Evolutionary conservation across 805 yeast species (phyloP), one percentile per base, ranked within the genome.

Genomic region (Candida maesae): DNA sequence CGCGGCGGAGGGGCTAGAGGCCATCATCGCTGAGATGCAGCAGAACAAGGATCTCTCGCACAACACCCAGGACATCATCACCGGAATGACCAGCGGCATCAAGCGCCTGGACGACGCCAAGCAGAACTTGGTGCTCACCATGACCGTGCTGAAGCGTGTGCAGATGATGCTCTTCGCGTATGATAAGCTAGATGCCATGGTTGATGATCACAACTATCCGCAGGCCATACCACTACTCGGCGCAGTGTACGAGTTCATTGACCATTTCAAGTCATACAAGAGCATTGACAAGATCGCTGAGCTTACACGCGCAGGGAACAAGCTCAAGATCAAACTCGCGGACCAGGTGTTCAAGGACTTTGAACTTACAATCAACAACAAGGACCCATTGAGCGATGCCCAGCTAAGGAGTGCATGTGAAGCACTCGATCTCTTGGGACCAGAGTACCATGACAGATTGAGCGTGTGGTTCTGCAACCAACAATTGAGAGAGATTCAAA

Each of bases 141-240:
- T 93, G 85, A 87, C 95, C 1, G 79, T 89, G 27, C 69, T 91
- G 50, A 86, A 91, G 54, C 74, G 96, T 46, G 68, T 93, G 28
- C 95, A 89, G 56, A 90, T 90, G 86, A 69, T 93, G 36, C 73
- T 85, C 6, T 79, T 78, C 16, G 90, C 95, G 3, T 81, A 79
- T 58, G 79, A 79, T 31, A 76, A 77, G 47, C 69, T 88, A 34
- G 70, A 70, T 14, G 55, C 63, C 6, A 65, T 76, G 37, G 65
- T 75, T 1, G 62, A 68, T 17, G 66, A 65, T 11, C 70, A 73
- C 36, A 67, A 74, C 38, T 71, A 72, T 46, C 56, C 61, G 10
- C 81, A 83, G 39, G 80, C 86, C 20, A 68, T 73, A 6, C 76
- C 74, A 31, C 64, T 82, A 16, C 65, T 88, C 30, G 74, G 79